Evolutionary conservation across 2,329 filamentous ascomycete species (phyloP).

Genomic region (Colletotrichum shisoi): DNA sequence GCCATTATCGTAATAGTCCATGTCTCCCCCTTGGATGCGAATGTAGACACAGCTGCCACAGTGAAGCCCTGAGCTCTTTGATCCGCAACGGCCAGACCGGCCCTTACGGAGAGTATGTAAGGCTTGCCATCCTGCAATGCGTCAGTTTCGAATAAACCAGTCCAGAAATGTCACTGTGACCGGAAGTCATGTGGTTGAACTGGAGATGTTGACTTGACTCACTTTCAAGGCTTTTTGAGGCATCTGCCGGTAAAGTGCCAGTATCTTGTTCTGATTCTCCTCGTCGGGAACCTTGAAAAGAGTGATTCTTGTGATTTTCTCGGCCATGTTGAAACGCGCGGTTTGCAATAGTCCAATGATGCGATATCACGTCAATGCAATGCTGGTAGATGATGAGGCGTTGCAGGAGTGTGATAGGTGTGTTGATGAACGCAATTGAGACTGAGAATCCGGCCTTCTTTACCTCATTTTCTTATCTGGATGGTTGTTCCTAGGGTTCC

Average conservation of each 20-base stretch:
- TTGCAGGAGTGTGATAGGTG: neutral
- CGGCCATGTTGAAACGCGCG: conserved; percentile 14
- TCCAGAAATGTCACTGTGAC: no score
- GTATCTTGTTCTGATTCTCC: conserved; percentile 46
- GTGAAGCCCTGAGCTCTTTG: conserved; percentile 67
- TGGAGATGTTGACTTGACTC: neutral
- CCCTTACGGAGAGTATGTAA: conserved; percentile 64
- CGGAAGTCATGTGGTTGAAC: neutral
- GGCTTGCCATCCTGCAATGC: conserved; percentile 64
- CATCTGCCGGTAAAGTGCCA: conserved; percentile 48
- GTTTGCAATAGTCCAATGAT: neutral
- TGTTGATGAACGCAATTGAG: neutral
- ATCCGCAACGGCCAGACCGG: conserved; percentile 59
- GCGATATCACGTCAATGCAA: neutral
- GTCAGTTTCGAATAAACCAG: neutral
- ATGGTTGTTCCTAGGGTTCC: neutral
- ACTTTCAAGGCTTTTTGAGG: conserved; percentile 47
- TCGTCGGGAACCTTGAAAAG: conserved; percentile 51
- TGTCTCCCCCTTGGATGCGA: conserved; percentile 64
- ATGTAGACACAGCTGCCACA: conserved; percentile 63
- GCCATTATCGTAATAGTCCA: conserved; percentile 67
- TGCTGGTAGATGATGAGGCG: neutral
- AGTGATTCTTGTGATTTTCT: conserved; percentile 46
- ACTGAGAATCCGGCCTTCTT: neutral
- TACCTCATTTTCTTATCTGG: neutral